Percentiles rank a stretch among this genome's conserved stretches.
phyloP scores from a whole-genome alignment of 2,329 filamentous ascomycete species.

The Epichloe sibirici region DNA sequence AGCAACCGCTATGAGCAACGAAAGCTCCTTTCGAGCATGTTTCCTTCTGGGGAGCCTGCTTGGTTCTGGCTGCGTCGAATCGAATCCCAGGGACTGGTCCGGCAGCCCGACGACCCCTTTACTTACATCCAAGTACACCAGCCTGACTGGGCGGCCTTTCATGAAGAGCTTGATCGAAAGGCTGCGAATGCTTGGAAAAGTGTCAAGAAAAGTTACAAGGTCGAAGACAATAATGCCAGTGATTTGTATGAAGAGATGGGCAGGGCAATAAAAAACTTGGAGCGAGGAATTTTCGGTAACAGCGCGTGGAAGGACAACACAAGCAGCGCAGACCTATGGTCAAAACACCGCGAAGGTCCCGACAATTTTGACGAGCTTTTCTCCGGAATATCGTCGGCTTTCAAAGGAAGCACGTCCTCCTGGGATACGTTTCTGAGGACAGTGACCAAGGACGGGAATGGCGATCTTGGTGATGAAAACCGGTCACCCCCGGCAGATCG shows the following conservation, averaged over 20 bases:
- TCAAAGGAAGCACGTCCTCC: slow-evolving; percentile 24
- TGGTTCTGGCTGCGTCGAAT: slow-evolving; percentile 30
- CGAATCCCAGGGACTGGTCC: slow-evolving; percentile 25
- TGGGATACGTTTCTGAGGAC: slow-evolving; percentile 29
- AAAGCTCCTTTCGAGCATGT: slow-evolving; percentile 25
- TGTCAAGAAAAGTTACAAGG: slow-evolving; percentile 7
- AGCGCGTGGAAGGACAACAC: neutral
- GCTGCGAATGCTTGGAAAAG: slow-evolving; percentile 18
- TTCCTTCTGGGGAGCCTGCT: slow-evolving; percentile 27
- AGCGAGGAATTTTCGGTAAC: slow-evolving; percentile 4
- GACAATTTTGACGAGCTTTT: slow-evolving; percentile 31
- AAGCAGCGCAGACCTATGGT: neutral
- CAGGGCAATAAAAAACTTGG: slow-evolving; percentile 7
- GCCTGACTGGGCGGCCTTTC: slow-evolving; percentile 18
- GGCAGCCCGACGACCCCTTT: slow-evolving; percentile 15
- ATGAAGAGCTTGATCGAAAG: slow-evolving; percentile 18
- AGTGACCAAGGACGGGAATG: slow-evolving; percentile 14
- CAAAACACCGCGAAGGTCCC: slow-evolving; percentile 10
- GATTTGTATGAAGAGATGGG: slow-evolving; percentile 8
- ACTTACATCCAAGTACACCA: slow-evolving; percentile 7
- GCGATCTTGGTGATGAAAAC: slow-evolving; percentile 3
- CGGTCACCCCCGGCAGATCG: slow-evolving; percentile 8
- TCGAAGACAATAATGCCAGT: slow-evolving; percentile 5
- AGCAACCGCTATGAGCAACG: slow-evolving; percentile 22
- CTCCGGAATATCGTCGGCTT: slow-evolving; percentile 23